Percentiles rank a stretch among this genome's conserved stretches.
Evolutionary conservation across 2,329 filamentous ascomycete genomes (phyloP).

Genomic region (Colletotrichum liaoningense): DNA sequence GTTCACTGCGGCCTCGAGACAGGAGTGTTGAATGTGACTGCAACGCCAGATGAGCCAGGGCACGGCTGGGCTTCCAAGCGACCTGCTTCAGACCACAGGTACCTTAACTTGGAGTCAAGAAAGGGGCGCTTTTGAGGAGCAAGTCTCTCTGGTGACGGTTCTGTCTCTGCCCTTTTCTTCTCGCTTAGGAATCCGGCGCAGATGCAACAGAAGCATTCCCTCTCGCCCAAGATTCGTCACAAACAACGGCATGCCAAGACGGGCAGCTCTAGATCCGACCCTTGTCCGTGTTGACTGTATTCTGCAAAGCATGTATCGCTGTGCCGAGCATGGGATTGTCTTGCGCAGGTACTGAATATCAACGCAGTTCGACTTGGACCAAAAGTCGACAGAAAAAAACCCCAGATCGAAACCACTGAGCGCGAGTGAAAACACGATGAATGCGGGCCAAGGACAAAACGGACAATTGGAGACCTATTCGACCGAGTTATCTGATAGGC

Average conservation of each 20-base stretch:
- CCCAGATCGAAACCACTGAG: neutral
- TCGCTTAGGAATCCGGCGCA: neutral
- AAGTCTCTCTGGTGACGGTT: neutral
- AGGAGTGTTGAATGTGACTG: neutral
- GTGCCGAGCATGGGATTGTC: neutral
- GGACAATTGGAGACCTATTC: slow-evolving; percentile 16
- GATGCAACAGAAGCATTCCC: neutral
- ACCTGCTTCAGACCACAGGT: neutral
- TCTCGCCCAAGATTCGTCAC: neutral
- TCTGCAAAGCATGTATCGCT: neutral
- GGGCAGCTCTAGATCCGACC: neutral
- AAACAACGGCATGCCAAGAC: neutral
- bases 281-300: neutral
- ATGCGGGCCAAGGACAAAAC: slow-evolving; percentile 2
- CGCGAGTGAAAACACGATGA: neutral
- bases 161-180: neutral
- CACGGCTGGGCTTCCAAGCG: neutral
- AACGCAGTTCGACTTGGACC: neutral
- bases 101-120: neutral
- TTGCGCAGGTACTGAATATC: neutral
- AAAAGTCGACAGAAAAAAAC: neutral
- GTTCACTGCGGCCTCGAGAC: neutral
- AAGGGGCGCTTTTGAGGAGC: neutral
- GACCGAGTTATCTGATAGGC: slow-evolving; percentile 1
- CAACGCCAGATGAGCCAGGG: slow-evolving; percentile 6